Evolutionary conservation across 73 alveolate genomes (phyloP), one percentile per base, ranked within the genome.

Genomic region (Diophrys appendiculata): DNA sequence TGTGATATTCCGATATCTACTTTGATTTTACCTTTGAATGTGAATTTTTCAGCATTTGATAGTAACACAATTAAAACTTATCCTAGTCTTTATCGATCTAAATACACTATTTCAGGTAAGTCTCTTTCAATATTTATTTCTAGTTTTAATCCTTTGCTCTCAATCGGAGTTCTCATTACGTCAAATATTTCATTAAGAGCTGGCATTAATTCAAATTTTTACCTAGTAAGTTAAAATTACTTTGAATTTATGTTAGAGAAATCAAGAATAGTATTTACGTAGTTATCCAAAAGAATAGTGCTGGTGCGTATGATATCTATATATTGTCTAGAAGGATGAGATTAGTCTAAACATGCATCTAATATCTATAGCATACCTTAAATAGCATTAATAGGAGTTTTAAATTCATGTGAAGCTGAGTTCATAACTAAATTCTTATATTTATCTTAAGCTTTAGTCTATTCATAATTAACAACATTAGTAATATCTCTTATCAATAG

Each of bases 341-440:
- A 5, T 11, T 43, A 43, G n/a, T 5, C n/a, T 5, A 43, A 18
- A 11, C 18, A 11, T 5, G 60, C 5, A 11, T 43, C 60, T 11
- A 43, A 18, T 5, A 43, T 43, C 18, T 43, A 18, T 11, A 43
- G 60, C 60, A 43, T 43, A 18, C 60, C 60, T 43, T 43, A 18
- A 43, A 81, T 77, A 27, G 72, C 90, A 28, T 81, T 72, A 23
- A 81, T 26, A 22, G 90, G 90, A 28, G 90, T 81, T 73, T 74
- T 72, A 24, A 81, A 33, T 64, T 81, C 90, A 55, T 81, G 90
- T 8, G 83, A 70, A 14, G 77, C 83, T 5, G 60, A 43, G 18
- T 43, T 43, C 60, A 43, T 43, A 11, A 43, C 60, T 5, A 43
- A 18, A 18, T 43, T 43, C 18, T 43, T 43, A 43, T 43, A 43